Percentiles rank a stretch among this genome's conserved stretches.
These are phyloP conservation scores for Brassica nigra DNA, from an alignment of 345 rosid species.

Conservation along the genomic window DNA sequence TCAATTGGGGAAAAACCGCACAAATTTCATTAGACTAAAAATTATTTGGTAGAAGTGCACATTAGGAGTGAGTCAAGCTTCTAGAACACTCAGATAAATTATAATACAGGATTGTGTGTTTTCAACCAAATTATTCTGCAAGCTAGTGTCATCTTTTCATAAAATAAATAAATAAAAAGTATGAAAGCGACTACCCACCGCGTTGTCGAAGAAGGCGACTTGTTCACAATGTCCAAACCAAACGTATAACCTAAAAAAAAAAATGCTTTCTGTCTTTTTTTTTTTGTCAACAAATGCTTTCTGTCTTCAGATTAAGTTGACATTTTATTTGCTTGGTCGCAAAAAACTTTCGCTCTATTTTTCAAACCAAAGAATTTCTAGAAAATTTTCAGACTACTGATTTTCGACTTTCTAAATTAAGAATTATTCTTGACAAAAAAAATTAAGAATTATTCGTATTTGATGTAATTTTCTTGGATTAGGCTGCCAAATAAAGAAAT, in stretches of 20 bases:
- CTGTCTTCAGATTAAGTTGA: not conserved
- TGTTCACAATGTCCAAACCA: conserved; percentile 12
- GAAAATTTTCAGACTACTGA: not conserved
- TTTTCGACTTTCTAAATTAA: not conserved
- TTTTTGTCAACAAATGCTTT: no score
- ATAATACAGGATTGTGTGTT: not conserved
- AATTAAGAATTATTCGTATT: not conserved
- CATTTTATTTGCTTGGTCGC: conserved; percentile 12
- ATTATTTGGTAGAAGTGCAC: conserved; percentile 13
- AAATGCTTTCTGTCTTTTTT: not conserved
- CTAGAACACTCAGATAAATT: conserved; percentile 26
- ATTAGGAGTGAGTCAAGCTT: conserved; percentile 33
- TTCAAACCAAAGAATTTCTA: not conserved
- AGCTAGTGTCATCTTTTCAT: not conserved
- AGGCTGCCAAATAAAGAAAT: not conserved
- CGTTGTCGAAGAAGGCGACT: conserved; percentile 24
- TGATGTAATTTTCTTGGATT: not conserved
- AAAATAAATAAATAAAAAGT: not conserved
- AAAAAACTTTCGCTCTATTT: not conserved
- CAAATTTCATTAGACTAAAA: not conserved
- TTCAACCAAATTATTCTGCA: not conserved
- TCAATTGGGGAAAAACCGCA: not conserved
- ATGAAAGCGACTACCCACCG: conserved; percentile 20
- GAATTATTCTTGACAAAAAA: not conserved
- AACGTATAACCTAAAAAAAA: not conserved